phyloP scores from a whole-genome alignment of 2,329 filamentous ascomycete species.

The Fusarium verrucosum region DNA sequence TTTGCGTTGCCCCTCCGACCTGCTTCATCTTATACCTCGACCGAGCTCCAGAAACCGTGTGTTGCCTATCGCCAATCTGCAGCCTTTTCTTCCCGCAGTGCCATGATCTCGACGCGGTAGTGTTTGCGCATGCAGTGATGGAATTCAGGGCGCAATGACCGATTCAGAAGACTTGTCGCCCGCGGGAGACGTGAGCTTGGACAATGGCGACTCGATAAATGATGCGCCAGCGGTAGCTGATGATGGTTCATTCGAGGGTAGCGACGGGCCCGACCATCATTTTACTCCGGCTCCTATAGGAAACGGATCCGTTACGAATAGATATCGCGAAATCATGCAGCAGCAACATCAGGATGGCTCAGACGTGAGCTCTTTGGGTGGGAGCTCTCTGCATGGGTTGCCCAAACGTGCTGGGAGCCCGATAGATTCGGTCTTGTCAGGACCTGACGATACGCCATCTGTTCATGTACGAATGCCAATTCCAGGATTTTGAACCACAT shows the following conservation, averaged over 20 bases:
- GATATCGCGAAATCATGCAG: slow-evolving; percentile 57
- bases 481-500: neutral
- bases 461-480: slow-evolving; percentile 68
- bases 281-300: slow-evolving; percentile 34
- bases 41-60: slow-evolving; percentile 39
- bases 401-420: slow-evolving; percentile 71
- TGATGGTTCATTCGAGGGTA: slow-evolving; percentile 32
- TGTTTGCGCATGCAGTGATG: slow-evolving; percentile 49
- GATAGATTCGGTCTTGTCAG: slow-evolving; percentile 73
- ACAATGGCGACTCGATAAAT: slow-evolving; percentile 54
- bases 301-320: slow-evolving; percentile 49
- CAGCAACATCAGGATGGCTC: slow-evolving; percentile 57
- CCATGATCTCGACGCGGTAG: slow-evolving; percentile 43
- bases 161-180: slow-evolving; percentile 58
- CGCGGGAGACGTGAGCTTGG: slow-evolving; percentile 51
- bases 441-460: slow-evolving; percentile 85
- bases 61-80: slow-evolving; percentile 32
- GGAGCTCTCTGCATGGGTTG: slow-evolving; percentile 56
- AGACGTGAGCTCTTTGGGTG: slow-evolving; percentile 63
- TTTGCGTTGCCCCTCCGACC: slow-evolving; percentile 34
- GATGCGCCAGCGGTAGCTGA: slow-evolving; percentile 32
- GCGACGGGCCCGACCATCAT: slow-evolving; percentile 26
- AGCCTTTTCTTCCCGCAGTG: slow-evolving; percentile 37
- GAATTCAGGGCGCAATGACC: slow-evolving; percentile 57
- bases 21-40: slow-evolving; percentile 12